Evolutionary conservation across 2,329 filamentous ascomycete species (phyloP).

Genomic region (Penicillium palitans): DNA sequence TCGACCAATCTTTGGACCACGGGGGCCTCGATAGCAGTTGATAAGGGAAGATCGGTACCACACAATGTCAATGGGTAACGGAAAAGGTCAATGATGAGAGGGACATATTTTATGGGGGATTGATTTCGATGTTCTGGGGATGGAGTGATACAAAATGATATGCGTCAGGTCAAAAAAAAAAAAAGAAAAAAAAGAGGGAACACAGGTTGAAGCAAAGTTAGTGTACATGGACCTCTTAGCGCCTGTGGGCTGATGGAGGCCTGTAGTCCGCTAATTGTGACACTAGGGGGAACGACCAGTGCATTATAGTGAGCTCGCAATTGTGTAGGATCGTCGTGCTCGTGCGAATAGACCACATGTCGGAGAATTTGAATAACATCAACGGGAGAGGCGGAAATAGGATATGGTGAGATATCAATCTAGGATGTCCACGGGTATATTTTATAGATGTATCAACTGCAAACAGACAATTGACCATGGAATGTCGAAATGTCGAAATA

Average conservation of each 20-base stretch:
- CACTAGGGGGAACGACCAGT: conserved; percentile 1
- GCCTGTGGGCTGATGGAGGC: conserved; percentile 8
- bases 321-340: conserved; percentile 12
- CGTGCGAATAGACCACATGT: conserved; percentile 16
- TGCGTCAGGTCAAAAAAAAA: conserved; percentile 23
- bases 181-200: conserved; percentile 25
- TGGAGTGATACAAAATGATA: conserved; percentile 16
- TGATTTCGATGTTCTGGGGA: not conserved
- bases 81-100: not conserved
- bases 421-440: not conserved
- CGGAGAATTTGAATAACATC: conserved; percentile 7
- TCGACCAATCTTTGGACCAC: not conserved
- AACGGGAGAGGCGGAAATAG: not conserved
- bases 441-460: not conserved
- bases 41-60: conserved; percentile 4
- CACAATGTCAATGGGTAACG: not conserved
- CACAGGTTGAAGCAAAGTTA: conserved; percentile 15
- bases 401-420: not conserved
- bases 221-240: conserved; percentile 9
- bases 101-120: not conserved
- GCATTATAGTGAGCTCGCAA: conserved; percentile 7
- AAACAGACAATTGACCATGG: not conserved
- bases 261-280: conserved; percentile 2
- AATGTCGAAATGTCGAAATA: not conserved
- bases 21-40: not conserved